A percentile compares a stretch with the other conserved stretches of the same genome.
Evolutionary conservation across 176 grass and related monocot genomes (phyloP).

Genomic region (Bonia amplexicaulis): DNA sequence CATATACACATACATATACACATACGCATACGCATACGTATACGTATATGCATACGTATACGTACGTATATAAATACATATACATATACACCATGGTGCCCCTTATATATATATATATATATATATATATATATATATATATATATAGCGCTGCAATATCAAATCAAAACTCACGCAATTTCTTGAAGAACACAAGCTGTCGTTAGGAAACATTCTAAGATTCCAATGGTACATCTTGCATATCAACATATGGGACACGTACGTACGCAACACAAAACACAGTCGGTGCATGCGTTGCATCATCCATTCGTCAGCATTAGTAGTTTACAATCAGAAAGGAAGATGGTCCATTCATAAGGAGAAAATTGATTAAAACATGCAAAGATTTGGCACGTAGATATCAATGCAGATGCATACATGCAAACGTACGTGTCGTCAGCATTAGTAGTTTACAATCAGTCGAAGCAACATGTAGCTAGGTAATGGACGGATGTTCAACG

Average conservation of each 20-base stretch:
- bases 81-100: too few species aligned
- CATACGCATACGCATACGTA: too few species aligned
- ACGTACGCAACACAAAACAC: not conserved
- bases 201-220: not conserved
- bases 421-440: not conserved
- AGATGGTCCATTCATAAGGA: too few species aligned
- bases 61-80: too few species aligned
- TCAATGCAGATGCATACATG: not conserved
- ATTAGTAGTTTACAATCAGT: not conserved
- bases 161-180: not conserved
- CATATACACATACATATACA: too few species aligned
- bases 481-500: not conserved
- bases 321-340: not conserved
- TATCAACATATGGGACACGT: not conserved
- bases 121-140: too few species aligned
- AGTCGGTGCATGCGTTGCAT: not conserved
- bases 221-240: not conserved
- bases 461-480: constrained; percentile 14
- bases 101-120: too few species aligned
- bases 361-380: not conserved
- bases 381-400: not conserved
- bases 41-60: too few species aligned
- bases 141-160: not conserved
- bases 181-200: not conserved
- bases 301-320: constrained; percentile 23